These are phyloP conservation scores for Phaseolus lunatus DNA, from an alignment of 306 rosid species.

Conservation along the genomic window DNA sequence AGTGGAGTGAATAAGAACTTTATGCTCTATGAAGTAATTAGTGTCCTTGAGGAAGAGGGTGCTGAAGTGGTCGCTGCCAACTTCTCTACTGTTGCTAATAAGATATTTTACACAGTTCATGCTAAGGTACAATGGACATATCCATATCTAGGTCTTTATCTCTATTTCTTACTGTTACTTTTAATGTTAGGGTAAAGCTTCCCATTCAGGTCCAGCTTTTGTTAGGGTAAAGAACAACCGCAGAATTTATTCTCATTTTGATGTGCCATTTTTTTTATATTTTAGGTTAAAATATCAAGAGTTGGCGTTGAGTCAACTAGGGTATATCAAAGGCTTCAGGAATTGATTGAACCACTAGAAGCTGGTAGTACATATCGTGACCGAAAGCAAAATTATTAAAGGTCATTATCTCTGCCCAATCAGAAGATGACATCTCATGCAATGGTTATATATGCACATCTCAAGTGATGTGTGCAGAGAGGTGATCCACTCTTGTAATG, in stretches of 20 bases:
- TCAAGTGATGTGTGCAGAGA: too few relatives aligned
- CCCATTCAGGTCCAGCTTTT: too few relatives aligned
- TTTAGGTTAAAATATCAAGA: conserved; percentile 66
- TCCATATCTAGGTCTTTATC: background rate
- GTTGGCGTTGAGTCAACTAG: conserved; percentile 70
- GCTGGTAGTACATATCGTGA: conserved; percentile 30
- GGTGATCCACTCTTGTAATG: too few relatives aligned
- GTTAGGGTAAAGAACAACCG: background rate
- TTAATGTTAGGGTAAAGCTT: background rate
- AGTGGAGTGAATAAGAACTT: conserved; percentile 61
- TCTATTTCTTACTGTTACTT: background rate
- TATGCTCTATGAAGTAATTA: conserved; percentile 61
- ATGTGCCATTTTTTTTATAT: background rate
- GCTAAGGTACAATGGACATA: conserved; percentile 55
- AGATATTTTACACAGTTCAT: conserved; percentile 61
- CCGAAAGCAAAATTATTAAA: background rate
- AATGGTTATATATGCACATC: background rate
- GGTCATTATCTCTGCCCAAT: background rate
- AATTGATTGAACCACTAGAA: conserved; percentile 45
- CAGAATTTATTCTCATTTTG: background rate
- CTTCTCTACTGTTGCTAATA: conserved; percentile 50
- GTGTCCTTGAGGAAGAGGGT: conserved; percentile 73
- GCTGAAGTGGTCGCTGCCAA: conserved; percentile 71
- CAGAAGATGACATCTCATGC: background rate
- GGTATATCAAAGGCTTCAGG: conserved; percentile 61